These are phyloP conservation scores for Colletotrichum noveboracense DNA, from an alignment of 2,329 filamentous ascomycete genomes.

Conservation along the genomic window DNA sequence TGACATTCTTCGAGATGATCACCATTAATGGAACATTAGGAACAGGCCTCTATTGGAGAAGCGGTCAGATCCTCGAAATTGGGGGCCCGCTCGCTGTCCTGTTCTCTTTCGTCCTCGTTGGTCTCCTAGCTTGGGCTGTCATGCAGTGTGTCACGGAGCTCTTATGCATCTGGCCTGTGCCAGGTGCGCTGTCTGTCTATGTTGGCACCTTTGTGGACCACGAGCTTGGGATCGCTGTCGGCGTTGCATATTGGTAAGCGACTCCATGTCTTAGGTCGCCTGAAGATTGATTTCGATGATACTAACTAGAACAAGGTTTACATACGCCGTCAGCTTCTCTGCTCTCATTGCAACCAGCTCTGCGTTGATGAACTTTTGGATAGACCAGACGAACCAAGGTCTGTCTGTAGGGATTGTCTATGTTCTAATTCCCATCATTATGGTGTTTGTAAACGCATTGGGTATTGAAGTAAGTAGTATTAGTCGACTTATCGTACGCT, in stretches of 20 bases:
- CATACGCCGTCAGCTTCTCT: conserved; percentile 31
- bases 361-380: conserved; percentile 30
- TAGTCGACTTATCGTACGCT: accelerated
- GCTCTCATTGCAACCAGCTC: conserved; percentile 28
- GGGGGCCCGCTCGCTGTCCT: conserved; percentile 30
- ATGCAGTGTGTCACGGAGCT: conserved; percentile 36
- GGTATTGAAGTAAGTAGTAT: neutral
- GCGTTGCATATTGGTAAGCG: conserved; percentile 36
- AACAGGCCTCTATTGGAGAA: conserved; percentile 33
- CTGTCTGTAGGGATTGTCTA: conserved; percentile 26
- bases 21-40: conserved; percentile 31
- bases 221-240: conserved; percentile 35
- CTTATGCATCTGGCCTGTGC: conserved; percentile 36
- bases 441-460: neutral
- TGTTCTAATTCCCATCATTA: conserved; percentile 24
- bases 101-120: conserved; percentile 31
- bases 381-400: neutral
- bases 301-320: neutral
- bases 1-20: neutral
- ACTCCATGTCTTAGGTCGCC: neutral
- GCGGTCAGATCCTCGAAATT: conserved; percentile 31
- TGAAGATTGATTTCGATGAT: neutral
- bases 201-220: conserved; percentile 36
- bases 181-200: conserved; percentile 34
- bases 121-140: conserved; percentile 32